Conservation (phyloP, 2,329 filamentous ascomycete genomes). For the Rhynchosporium secalis region DNA sequence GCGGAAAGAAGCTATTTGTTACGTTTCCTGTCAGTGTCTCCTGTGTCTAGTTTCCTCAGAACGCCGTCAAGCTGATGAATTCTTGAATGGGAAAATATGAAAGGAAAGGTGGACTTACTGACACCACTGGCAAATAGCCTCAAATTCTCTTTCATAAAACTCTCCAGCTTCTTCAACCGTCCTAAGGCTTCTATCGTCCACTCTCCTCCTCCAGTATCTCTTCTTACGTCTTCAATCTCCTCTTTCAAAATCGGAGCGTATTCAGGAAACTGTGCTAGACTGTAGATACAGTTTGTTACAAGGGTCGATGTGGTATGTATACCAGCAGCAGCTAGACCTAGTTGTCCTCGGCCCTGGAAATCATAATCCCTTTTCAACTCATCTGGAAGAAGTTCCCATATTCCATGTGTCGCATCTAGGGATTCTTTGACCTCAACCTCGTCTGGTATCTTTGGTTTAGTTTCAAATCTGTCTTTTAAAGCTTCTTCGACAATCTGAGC, state of each 20-base stretch:
- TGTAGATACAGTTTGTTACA: slow-evolving; percentile 43
- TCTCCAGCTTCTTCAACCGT: slow-evolving; percentile 44
- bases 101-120: slow-evolving; percentile 1
- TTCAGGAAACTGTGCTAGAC: slow-evolving; percentile 42
- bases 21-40: too few relatives aligned
- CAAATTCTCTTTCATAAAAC: slow-evolving; percentile 45
- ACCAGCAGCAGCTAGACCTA: slow-evolving; percentile 6
- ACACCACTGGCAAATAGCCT: slow-evolving; percentile 5
- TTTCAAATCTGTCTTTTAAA: background rate
- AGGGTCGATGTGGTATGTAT: slow-evolving; percentile 32
- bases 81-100: too few relatives aligned
- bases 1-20: slow-evolving; percentile 8
- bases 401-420: background rate
- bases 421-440: background rate
- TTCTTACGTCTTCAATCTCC: slow-evolving; percentile 41
- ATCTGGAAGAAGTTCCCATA: slow-evolving; percentile 1
- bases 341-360: slow-evolving; percentile 9
- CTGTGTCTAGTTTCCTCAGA: too few relatives aligned
- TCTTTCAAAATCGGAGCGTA: slow-evolving; percentile 43
- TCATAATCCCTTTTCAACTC: slow-evolving; percentile 11
- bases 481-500: slow-evolving; percentile 8
- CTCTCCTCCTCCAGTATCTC: slow-evolving; percentile 28
- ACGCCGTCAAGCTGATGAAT: too few relatives aligned
- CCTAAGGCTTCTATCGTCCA: slow-evolving; percentile 30
- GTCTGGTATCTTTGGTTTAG: too few relatives aligned